Percentiles rank a stretch among this genome's conserved stretches.
Evolutionary conservation across 2,329 filamentous ascomycete species (phyloP).

Genomic region (Fusarium domesticum): DNA sequence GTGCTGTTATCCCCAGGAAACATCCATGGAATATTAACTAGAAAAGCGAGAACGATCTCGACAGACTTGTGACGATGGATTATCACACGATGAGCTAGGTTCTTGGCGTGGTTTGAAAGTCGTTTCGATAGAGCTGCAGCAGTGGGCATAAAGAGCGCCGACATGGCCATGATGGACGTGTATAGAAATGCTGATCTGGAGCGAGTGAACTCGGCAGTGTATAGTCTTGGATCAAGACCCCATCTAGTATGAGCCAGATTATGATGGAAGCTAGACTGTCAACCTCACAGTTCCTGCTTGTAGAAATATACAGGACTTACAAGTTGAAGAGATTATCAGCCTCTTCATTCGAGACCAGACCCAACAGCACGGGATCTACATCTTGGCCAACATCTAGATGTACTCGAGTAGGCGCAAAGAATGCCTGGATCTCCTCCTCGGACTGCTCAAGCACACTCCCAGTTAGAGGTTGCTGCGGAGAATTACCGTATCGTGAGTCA

Average conservation of each 20-base stretch:
- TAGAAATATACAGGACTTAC: conserved; percentile 42
- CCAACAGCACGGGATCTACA: conserved; percentile 66
- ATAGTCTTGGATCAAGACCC: conserved; percentile 67
- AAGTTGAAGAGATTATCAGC: conserved; percentile 62
- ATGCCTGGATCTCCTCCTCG: conserved; percentile 55
- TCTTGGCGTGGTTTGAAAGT: conserved; percentile 61
- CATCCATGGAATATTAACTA: conserved; percentile 77
- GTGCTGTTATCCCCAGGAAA: conserved; percentile 63
- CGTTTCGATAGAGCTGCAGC: conserved; percentile 63
- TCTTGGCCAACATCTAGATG: conserved; percentile 62
- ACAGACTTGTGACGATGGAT: conserved; percentile 63
- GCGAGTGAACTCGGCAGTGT: conserved; percentile 64
- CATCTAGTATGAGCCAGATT: conserved; percentile 71
- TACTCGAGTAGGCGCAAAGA: conserved; percentile 64
- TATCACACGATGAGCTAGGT: conserved; percentile 61
- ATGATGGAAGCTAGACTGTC: conserved; percentile 56
- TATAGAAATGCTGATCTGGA: conserved; percentile 67
- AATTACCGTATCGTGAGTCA: conserved; percentile 29
- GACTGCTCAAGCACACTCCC: conserved; percentile 21
- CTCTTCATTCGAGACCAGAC: conserved; percentile 64
- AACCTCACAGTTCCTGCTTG: too few relatives aligned
- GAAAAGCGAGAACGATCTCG: conserved; percentile 71
- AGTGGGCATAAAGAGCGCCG: conserved; percentile 64
- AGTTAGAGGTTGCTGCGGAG: conserved; percentile 25
- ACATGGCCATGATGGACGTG: conserved; percentile 67